A percentile compares a stretch with the other conserved stretches of the same genome.
These are phyloP conservation scores for Malus sieversii DNA, from an alignment of 306 rosid genomes.

Conservation along the genomic window DNA sequence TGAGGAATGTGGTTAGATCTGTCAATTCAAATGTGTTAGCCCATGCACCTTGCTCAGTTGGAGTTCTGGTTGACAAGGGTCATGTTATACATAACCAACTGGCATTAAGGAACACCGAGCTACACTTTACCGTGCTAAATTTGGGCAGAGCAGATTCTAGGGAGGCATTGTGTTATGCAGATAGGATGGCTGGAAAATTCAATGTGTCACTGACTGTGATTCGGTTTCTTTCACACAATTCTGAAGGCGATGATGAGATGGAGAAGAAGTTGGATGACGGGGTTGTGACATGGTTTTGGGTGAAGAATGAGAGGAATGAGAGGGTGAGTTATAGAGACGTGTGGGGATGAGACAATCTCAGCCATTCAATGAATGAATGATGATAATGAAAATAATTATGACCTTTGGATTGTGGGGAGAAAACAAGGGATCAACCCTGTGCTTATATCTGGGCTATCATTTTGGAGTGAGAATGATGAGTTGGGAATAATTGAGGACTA, in stretches of 20 bases:
- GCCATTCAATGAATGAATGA: slow-evolving; percentile 45
- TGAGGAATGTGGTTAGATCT: background rate
- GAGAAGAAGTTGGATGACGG: slow-evolving; percentile 93
- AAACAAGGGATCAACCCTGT: slow-evolving; percentile 64
- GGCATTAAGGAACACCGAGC: background rate
- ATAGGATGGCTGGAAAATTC: slow-evolving; percentile 32
- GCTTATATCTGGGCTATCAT: slow-evolving; percentile 41
- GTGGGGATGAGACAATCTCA: slow-evolving; percentile 54
- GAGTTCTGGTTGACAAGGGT: slow-evolving; percentile 61
- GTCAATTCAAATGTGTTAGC: slow-evolving; percentile 33
- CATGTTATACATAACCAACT: background rate
- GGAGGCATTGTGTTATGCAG: slow-evolving; percentile 70
- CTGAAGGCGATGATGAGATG: slow-evolving; percentile 39
- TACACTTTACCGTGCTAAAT: slow-evolving; percentile 35
- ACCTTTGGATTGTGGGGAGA: slow-evolving; percentile 71
- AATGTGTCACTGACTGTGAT: slow-evolving; percentile 41
- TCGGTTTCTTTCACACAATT: slow-evolving; percentile 41
- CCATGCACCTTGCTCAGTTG: slow-evolving; percentile 75
- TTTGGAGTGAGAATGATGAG: slow-evolving; percentile 61
- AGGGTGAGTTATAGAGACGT: slow-evolving; percentile 58
- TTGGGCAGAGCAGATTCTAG: slow-evolving; percentile 72
- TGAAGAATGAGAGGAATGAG: slow-evolving; percentile 57
- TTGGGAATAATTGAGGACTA: slow-evolving; percentile 68
- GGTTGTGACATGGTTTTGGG: slow-evolving; percentile 75
- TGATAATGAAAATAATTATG: slow-evolving; percentile 18